phyloP scores from a whole-genome alignment of 805 yeast species.

The Yamadazyma kitorensis region DNA sequence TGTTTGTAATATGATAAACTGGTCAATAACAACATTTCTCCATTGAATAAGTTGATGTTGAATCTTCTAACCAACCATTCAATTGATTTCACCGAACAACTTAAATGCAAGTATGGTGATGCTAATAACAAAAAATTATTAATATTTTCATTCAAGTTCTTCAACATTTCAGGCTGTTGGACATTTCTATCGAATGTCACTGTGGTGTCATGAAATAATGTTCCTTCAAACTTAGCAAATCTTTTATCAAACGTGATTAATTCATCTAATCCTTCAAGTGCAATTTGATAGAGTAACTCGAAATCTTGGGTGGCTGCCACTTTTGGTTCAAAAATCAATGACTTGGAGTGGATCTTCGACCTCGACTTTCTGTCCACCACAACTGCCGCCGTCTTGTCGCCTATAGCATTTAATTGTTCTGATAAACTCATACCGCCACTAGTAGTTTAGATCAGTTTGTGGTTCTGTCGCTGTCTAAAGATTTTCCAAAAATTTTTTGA shows the following conservation, averaged over 20 bases:
- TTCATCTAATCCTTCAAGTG: slow-evolving; percentile 74
- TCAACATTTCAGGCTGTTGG: slow-evolving; percentile 73
- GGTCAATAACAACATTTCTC: slow-evolving; percentile 69
- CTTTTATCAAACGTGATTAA: slow-evolving; percentile 70
- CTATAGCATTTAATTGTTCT: slow-evolving; percentile 73
- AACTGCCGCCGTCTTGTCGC: slow-evolving; percentile 61
- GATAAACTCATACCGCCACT: slow-evolving; percentile 70
- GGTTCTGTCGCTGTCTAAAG: too few relatives aligned
- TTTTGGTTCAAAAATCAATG: slow-evolving; percentile 80
- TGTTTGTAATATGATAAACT: slow-evolving; percentile 77
- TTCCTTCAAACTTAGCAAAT: slow-evolving; percentile 62
- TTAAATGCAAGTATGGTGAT: slow-evolving; percentile 72
- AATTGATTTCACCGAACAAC: slow-evolving; percentile 75
- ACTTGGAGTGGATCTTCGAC: slow-evolving; percentile 83
- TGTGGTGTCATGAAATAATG: slow-evolving; percentile 83
- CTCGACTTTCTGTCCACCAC: slow-evolving; percentile 84
- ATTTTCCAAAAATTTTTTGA: too few relatives aligned
- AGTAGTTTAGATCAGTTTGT: too few relatives aligned
- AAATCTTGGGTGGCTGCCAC: slow-evolving; percentile 94
- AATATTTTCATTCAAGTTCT: slow-evolving; percentile 71
- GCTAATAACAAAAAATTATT: slow-evolving; percentile 69
- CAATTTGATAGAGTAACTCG: slow-evolving; percentile 70
- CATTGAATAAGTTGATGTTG: slow-evolving; percentile 75
- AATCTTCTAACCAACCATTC: slow-evolving; percentile 96
- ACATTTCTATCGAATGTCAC: slow-evolving; percentile 77